Evolutionary conservation across 2,329 filamentous ascomycete species (phyloP).

Genomic region (Pyrenochaeta sp.): DNA sequence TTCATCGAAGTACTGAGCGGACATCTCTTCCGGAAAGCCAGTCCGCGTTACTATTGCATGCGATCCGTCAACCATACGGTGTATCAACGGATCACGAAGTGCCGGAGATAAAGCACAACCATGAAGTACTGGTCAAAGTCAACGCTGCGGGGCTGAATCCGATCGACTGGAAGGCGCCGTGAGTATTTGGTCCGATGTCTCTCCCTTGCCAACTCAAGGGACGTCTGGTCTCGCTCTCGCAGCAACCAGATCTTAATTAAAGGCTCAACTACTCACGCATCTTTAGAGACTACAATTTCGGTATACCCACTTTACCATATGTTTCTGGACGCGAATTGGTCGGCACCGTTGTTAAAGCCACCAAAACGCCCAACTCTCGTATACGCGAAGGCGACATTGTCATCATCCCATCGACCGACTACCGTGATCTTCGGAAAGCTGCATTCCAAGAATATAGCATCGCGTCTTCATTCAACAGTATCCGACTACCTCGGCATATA

Average conservation of each 20-base stretch:
- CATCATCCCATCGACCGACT: slow-evolving; percentile 76
- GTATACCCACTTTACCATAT: slow-evolving; percentile 72
- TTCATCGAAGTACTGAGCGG: slow-evolving; percentile 13
- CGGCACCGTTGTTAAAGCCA: slow-evolving; percentile 66
- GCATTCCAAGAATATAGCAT: slow-evolving; percentile 76
- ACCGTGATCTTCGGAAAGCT: slow-evolving; percentile 75
- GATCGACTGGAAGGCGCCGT: slow-evolving; percentile 80
- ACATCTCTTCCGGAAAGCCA: slow-evolving; percentile 45
- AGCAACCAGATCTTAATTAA: neutral
- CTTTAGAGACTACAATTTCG: slow-evolving; percentile 73
- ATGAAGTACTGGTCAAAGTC: slow-evolving; percentile 70
- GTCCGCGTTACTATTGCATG: slow-evolving; percentile 61
- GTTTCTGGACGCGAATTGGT: slow-evolving; percentile 75
- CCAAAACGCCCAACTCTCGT: slow-evolving; percentile 52
- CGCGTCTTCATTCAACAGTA: slow-evolving; percentile 70
- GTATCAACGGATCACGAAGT: slow-evolving; percentile 56
- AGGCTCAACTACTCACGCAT: neutral
- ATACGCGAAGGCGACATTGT: slow-evolving; percentile 54
- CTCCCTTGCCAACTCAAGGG: neutral
- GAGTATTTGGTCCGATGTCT: slow-evolving; percentile 40
- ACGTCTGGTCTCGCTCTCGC: neutral
- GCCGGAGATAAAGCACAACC: slow-evolving; percentile 54
- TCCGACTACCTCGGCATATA: slow-evolving; percentile 65
- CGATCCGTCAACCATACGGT: slow-evolving; percentile 60
- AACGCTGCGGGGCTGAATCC: slow-evolving; percentile 76